Conservation (phyloP, 164 flowering plant genomes). For the Stephania cephalantha region DNA sequence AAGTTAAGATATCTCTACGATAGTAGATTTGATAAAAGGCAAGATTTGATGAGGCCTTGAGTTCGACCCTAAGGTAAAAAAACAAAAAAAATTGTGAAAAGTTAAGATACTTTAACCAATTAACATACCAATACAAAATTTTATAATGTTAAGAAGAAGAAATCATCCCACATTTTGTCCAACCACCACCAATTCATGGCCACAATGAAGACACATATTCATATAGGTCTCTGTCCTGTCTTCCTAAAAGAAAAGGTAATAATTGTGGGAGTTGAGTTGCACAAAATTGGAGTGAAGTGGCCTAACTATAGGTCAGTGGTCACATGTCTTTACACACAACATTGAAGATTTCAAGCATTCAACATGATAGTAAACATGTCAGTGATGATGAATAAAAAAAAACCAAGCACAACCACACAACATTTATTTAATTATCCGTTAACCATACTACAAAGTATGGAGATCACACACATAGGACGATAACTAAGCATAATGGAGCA, state of each 20-base stretch:
- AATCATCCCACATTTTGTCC: background rate
- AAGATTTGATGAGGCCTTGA: no score
- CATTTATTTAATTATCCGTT: background rate
- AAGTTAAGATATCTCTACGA: no score
- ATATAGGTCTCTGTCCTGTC: background rate
- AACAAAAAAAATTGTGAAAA: no score
- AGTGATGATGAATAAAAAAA: background rate
- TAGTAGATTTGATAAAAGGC: no score
- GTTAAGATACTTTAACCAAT: no score
- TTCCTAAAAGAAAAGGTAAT: background rate
- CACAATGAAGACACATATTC: background rate
- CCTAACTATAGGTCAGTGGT: background rate
- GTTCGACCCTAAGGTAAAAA: no score
- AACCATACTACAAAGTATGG: constrained; percentile 1
- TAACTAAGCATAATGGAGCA: constrained; percentile 9
- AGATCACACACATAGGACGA: background rate
- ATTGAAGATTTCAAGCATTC: background rate
- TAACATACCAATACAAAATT: no score
- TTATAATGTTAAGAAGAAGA: no score
- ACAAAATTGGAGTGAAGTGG: background rate
- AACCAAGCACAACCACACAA: background rate
- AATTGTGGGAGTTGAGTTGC: background rate
- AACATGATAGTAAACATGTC: background rate
- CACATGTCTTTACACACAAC: background rate
- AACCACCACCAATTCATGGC: background rate